Conservation (phyloP, 176 grass and related monocot species). For the Tuctoria greenei region DNA sequence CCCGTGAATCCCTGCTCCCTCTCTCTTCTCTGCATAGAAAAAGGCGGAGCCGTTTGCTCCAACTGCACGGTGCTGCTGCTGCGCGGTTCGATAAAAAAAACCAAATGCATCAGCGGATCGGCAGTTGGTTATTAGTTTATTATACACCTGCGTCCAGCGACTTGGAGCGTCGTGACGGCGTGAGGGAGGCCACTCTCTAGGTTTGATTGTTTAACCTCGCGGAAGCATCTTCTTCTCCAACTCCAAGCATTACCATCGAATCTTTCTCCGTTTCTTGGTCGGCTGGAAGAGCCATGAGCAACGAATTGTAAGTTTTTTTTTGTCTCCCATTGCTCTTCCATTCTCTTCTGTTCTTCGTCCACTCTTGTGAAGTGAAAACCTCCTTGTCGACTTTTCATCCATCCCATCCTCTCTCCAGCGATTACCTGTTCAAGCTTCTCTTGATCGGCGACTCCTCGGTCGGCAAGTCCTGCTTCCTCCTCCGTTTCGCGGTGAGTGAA, state of each 20-base stretch:
- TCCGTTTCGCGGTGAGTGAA: conserved; percentile 65
- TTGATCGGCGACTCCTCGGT: conserved; percentile 78
- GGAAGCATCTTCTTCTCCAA: conserved; percentile 18
- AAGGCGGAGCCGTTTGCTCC: not conserved
- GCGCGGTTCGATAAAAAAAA: conserved; percentile 13
- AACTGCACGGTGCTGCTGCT: conserved; percentile 5
- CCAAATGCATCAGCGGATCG: not conserved
- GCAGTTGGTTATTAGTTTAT: conserved; percentile 28
- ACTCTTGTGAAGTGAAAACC: not conserved
- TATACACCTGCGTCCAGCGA: conserved; percentile 12
- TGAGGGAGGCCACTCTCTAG: not conserved
- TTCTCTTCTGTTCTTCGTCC: not conserved
- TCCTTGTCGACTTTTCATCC: not conserved
- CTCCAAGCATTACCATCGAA: not conserved
- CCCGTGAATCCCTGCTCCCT: conserved; percentile 23
- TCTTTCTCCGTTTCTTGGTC: not conserved
- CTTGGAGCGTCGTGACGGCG: not conserved
- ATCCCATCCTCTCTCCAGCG: conserved; percentile 43
- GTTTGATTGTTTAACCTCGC: not conserved
- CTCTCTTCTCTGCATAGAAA: not conserved
- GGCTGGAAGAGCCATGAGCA: conserved; percentile 40
- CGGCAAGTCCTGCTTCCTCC: conserved; percentile 77
- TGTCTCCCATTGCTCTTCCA: not conserved
- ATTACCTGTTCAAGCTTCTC: conserved; percentile 88
- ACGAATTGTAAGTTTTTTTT: conserved; percentile 63